Evolutionary conservation across 1,139 yeast genomes (phyloP).

Genomic region (Pneumocystis murina): DNA sequence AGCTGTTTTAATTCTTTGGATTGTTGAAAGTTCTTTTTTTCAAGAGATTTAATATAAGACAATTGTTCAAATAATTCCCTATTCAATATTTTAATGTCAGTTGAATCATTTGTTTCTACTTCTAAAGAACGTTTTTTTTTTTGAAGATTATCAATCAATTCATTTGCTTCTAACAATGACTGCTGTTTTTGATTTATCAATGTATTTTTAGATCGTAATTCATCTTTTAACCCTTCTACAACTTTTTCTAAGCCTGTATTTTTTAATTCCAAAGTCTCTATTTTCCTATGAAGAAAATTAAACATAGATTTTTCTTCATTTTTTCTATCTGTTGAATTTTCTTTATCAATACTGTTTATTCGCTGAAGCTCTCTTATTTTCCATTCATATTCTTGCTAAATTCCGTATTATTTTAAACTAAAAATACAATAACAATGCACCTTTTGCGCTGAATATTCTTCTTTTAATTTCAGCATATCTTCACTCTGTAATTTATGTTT

Average conservation of each 20-base stretch:
- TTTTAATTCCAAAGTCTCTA: conserved; percentile 12
- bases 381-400: neutral
- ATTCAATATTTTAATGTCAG: conserved; percentile 28
- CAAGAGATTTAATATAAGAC: conserved; percentile 41
- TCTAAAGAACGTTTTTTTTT: conserved; percentile 27
- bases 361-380: neutral
- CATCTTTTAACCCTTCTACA: conserved; percentile 11
- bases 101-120: conserved; percentile 23
- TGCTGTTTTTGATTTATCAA: conserved; percentile 4
- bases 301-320: neutral
- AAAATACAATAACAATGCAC: neutral
- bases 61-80: conserved; percentile 43
- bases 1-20: conserved; percentile 33
- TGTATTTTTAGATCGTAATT: neutral
- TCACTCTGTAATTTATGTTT: conserved; percentile 25
- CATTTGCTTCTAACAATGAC: conserved; percentile 7
- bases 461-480: conserved; percentile 23
- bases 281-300: neutral
- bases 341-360: neutral
- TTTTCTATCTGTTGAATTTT: neutral
- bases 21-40: conserved; percentile 36
- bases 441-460: conserved; percentile 16
- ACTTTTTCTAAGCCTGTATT: conserved; percentile 15
- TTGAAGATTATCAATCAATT: conserved; percentile 18
- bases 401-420: neutral